Percentiles rank a stretch among this genome's conserved stretches.
Evolutionary conservation across 2,329 filamentous ascomycete species (phyloP).

Genomic region (Colletotrichum sp.): DNA sequence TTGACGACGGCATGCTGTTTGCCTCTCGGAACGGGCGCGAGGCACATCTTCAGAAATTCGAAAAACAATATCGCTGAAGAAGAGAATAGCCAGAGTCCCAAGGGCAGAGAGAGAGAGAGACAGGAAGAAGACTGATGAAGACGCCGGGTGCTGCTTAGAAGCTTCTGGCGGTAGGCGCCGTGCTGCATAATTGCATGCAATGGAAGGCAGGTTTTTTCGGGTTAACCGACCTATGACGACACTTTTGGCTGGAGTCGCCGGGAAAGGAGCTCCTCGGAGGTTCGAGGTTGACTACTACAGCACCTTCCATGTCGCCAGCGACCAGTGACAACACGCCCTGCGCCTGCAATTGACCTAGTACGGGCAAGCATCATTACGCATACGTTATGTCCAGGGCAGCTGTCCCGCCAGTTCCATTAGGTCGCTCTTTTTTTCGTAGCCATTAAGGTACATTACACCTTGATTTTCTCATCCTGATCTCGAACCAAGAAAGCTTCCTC

Average conservation of each 20-base stretch:
- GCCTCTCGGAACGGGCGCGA: neutral
- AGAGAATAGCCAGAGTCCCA: neutral
- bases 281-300: neutral
- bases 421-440: neutral
- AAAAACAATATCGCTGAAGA: fast-evolving
- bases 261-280: conserved; percentile 9
- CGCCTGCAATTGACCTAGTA: conserved; percentile 10
- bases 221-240: conserved; percentile 19
- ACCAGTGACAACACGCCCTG: neutral
- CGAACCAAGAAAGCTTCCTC: neutral
- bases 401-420: neutral
- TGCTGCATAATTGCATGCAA: conserved; percentile 16
- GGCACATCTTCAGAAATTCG: neutral
- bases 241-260: conserved; percentile 1
- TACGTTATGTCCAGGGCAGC: conserved; percentile 8
- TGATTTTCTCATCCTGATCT: neutral
- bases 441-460: neutral
- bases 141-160: neutral
- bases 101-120: too few relatives aligned
- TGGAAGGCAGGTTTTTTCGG: neutral
- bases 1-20: neutral
- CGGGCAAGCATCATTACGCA: conserved; percentile 13
- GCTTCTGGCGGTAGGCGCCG: neutral
- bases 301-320: neutral
- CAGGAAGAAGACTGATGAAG: neutral